These are phyloP conservation scores for Mortierella sp. DNA, from an alignment of 371 early-diverging fungal genomes.

Conservation along the genomic window DNA sequence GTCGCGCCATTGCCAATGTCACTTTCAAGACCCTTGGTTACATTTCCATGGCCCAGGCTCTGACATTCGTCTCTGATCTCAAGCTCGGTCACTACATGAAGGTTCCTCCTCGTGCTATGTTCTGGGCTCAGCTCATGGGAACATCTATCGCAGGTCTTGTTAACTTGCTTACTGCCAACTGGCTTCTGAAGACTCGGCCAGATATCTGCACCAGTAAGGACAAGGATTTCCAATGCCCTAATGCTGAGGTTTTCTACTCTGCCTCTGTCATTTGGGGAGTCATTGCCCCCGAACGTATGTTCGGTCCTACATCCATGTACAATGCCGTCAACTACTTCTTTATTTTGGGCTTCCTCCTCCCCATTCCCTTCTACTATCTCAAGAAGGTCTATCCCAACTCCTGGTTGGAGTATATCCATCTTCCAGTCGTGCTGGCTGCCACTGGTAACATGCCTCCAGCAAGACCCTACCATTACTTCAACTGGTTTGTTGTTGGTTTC, in stretches of 20 bases:
- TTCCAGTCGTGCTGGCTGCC: slow-evolving; percentile 44
- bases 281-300: slow-evolving; percentile 77
- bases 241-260: slow-evolving; percentile 53
- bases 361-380: slow-evolving; percentile 66
- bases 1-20: slow-evolving; percentile 59
- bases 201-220: slow-evolving; percentile 17
- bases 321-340: slow-evolving; percentile 67
- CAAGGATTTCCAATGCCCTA: slow-evolving; percentile 31
- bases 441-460: slow-evolving; percentile 52
- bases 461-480: slow-evolving; percentile 57
- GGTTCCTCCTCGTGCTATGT: slow-evolving; percentile 64
- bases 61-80: slow-evolving; percentile 60
- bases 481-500: slow-evolving; percentile 75
- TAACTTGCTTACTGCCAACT: slow-evolving; percentile 33
- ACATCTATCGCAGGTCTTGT: slow-evolving; percentile 55
- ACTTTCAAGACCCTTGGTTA: slow-evolving; percentile 65
- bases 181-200: slow-evolving; percentile 20
- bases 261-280: slow-evolving; percentile 74
- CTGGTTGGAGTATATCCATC: slow-evolving; percentile 37
- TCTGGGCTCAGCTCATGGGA: slow-evolving; percentile 62
- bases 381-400: slow-evolving; percentile 50
- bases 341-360: slow-evolving; percentile 67
- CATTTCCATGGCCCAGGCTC: slow-evolving; percentile 66
- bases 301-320: slow-evolving; percentile 74
- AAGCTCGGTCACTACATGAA: slow-evolving; percentile 75